Percentiles rank a stretch among this genome's conserved stretches.
These are phyloP conservation scores for Hericium alpestre DNA, from an alignment of 768 basidiomycete genomes.

Conservation along the genomic window DNA sequence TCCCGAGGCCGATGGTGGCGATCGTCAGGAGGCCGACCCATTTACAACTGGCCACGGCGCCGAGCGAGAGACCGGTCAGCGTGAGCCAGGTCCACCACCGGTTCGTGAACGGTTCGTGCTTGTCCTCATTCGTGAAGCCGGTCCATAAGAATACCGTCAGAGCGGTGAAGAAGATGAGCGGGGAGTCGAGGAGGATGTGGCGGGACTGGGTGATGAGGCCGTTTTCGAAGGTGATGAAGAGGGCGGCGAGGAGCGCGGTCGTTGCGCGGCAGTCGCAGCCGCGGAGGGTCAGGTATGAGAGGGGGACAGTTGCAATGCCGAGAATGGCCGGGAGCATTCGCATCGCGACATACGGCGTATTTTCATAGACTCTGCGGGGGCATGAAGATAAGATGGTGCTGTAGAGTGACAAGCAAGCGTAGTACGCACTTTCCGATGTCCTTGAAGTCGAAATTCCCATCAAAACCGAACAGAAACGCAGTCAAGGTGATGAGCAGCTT, in stretches of 20 bases:
- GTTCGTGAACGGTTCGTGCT: slow-evolving; percentile 68
- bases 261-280: slow-evolving; percentile 86
- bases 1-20: slow-evolving; percentile 82
- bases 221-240: slow-evolving; percentile 95
- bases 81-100: slow-evolving; percentile 91
- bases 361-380: slow-evolving; percentile 56
- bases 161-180: slow-evolving; percentile 96
- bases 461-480: slow-evolving; percentile 76
- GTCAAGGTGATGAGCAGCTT: slow-evolving; percentile 92
- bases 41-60: slow-evolving; percentile 89
- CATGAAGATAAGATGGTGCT: background rate
- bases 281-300: slow-evolving; percentile 89
- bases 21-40: slow-evolving; percentile 99
- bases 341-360: slow-evolving; percentile 95
- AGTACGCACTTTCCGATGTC: slow-evolving; percentile 85
- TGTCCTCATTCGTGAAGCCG: slow-evolving; percentile 87
- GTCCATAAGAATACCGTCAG: slow-evolving; percentile 80
- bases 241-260: slow-evolving; percentile 80
- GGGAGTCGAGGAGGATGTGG: slow-evolving; percentile 94
- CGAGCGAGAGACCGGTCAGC: slow-evolving; percentile 80
- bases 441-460: slow-evolving; percentile 94
- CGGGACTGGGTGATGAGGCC: slow-evolving; percentile 92
- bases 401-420: background rate
- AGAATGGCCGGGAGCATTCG: slow-evolving; percentile 86
- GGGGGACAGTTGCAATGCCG: slow-evolving; percentile 81